Percentiles rank a stretch among this genome's conserved stretches.
These are phyloP conservation scores for Isatis lusitanica DNA, from an alignment of 441 rosid species.

Conservation along the genomic window DNA sequence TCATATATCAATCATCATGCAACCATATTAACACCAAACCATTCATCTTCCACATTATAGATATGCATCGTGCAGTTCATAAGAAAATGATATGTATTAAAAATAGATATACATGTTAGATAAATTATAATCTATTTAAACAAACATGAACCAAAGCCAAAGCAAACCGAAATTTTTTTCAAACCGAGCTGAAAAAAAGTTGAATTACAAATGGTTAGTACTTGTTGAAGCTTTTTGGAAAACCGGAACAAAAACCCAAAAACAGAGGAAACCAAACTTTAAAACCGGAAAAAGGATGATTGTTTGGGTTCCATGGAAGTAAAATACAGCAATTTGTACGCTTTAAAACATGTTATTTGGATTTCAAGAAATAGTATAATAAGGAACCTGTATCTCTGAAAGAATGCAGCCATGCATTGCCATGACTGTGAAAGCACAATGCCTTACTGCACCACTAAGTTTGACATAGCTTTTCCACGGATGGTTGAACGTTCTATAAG, in stretches of 20 bases:
- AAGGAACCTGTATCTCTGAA: constrained; percentile 43
- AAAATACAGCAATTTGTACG: background rate
- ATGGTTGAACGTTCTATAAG: constrained; percentile 43
- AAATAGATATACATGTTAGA: background rate
- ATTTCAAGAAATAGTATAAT: background rate
- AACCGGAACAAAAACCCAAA: background rate
- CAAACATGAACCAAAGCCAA: background rate
- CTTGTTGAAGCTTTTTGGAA: background rate
- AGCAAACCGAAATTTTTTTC: background rate
- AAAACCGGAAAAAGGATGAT: background rate
- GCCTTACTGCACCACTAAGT: constrained; percentile 47
- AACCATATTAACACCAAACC: background rate
- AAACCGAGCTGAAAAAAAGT: background rate
- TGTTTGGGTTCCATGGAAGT: background rate
- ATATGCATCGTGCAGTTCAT: too few relatives aligned
- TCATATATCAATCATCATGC: constrained; percentile 4
- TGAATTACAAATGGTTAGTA: background rate
- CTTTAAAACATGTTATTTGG: background rate
- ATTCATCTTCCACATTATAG: background rate
- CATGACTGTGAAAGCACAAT: constrained; percentile 56
- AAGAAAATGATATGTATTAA: too few relatives aligned
- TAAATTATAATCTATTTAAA: background rate
- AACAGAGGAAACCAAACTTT: background rate
- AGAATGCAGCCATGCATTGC: constrained; percentile 56
- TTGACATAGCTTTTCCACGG: constrained; percentile 48